Evolutionary conservation across 2,329 filamentous ascomycete genomes (phyloP).

Genomic region (Epichloe baconii): DNA sequence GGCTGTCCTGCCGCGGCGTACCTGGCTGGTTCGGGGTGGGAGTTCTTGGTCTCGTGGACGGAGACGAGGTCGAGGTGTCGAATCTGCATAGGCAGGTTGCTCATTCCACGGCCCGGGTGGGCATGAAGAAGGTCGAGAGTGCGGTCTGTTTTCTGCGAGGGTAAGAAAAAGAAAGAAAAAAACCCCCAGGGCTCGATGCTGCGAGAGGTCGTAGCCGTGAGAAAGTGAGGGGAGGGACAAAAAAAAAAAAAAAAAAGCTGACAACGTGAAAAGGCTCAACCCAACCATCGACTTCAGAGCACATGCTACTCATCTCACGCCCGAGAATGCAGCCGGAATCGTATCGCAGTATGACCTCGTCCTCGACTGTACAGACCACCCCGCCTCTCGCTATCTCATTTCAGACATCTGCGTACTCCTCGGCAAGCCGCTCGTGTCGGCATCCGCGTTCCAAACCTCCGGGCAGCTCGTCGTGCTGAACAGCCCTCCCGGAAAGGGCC

Average conservation of each 20-base stretch:
- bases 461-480: conserved; percentile 87
- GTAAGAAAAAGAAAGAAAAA: conserved; percentile 22
- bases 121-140: conserved; percentile 70
- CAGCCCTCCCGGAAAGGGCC: conserved; percentile 59
- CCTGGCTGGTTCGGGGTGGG: conserved; percentile 76
- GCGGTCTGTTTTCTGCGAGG: conserved; percentile 45
- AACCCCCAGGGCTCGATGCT: too few species aligned
- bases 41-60: conserved; percentile 72
- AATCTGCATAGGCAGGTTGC: conserved; percentile 90
- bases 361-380: conserved; percentile 91
- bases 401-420: conserved; percentile 79
- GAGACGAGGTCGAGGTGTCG: conserved; percentile 74
- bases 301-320: conserved; percentile 51
- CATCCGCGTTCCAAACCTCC: conserved; percentile 76
- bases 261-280: conserved; percentile 46
- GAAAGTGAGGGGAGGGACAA: neutral
- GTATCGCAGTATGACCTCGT: conserved; percentile 67
- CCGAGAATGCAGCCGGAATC: conserved; percentile 53
- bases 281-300: conserved; percentile 52
- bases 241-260: neutral
- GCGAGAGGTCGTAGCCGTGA: too few species aligned
- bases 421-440: conserved; percentile 69
- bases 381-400: conserved; percentile 80
- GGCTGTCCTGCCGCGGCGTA: conserved; percentile 92
- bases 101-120: conserved; percentile 58